Base-by-base conservation (phyloP, 345 rosid species). In the Arabidopsis thaliana region DNA sequence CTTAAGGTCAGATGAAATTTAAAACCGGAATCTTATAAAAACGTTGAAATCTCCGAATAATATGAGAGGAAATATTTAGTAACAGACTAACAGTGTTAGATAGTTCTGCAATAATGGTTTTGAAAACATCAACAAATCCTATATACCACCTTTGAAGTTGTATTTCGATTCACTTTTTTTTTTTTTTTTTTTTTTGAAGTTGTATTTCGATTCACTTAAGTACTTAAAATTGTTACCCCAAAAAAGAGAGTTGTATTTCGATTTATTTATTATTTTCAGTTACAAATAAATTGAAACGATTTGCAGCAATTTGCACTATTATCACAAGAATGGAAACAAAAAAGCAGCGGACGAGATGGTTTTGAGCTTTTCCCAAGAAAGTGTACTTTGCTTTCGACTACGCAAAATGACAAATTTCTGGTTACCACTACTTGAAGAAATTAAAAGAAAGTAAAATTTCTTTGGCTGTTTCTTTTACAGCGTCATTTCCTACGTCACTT, bases 401-500 rank as follows among this genome's bases (percentile, higher is more conserved):
- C 44, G 22, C 9, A 10, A 24, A 6, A 34, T 48, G 78, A 56
- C 78, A 74, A 65, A 24, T 59, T 8, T 49, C 34, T 75, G 13
- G 8, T 48, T 65, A 55, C 58, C 40, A 45, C 22, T 41, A 44
- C 2, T 14, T 44, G 2, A 4, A 6, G 14, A 44, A 44, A 28
- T 4, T 3, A 28, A 28, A 61, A 62, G 9, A 2, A n/a, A 34
- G 24, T 9, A 3, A 16, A 55, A 33, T 7, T 48, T 28, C 0
- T 62, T 66, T 75, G 73, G 59, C 59, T 58, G 37, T 67, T 67
- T 66, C 73, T 57, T 7, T 75, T 59, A 58, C 20, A 28, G 53
- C 67, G 61, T 75, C 78, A 75, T 49, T 32, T 67, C 37, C 53
- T 67, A 49, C 78, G 44, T 74, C 67, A 59, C 65, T 28, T 69